These are phyloP conservation scores for Scheffersomyces segobiensis DNA, from an alignment of 1,139 yeast species.

Conservation along the genomic window DNA sequence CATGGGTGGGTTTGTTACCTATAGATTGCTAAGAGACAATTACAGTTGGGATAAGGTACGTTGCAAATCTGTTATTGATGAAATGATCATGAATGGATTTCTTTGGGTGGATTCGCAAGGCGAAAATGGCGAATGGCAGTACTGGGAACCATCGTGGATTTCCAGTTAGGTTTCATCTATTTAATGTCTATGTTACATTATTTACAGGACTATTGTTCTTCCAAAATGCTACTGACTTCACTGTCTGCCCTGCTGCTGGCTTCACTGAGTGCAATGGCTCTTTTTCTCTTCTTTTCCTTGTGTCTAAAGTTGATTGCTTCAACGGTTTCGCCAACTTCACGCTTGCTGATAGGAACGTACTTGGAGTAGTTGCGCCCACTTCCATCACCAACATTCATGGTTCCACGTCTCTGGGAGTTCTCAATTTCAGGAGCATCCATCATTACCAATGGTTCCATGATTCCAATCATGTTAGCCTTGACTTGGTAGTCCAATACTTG, in stretches of 20 bases:
- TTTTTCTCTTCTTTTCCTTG: slow-evolving; percentile 42
- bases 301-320: slow-evolving; percentile 70
- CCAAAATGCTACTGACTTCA: not conserved
- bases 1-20: slow-evolving; percentile 66
- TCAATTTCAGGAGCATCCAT: slow-evolving; percentile 19
- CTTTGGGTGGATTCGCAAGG: slow-evolving; percentile 79
- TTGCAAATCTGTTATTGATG: slow-evolving; percentile 65
- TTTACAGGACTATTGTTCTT: not conserved
- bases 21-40: slow-evolving; percentile 64
- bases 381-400: slow-evolving; percentile 71
- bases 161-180: not conserved
- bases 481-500: slow-evolving; percentile 35
- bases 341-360: slow-evolving; percentile 58
- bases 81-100: slow-evolving; percentile 77
- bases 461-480: slow-evolving; percentile 33
- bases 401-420: slow-evolving; percentile 25
- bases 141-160: slow-evolving; percentile 62
- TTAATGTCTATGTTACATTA: not conserved
- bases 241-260: not conserved
- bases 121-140: slow-evolving; percentile 46
- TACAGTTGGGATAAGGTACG: slow-evolving; percentile 69
- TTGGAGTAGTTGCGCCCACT: slow-evolving; percentile 54
- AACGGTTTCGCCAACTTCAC: slow-evolving; percentile 62
- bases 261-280: slow-evolving; percentile 1
- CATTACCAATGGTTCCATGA: slow-evolving; percentile 27